Evolutionary conservation across 2,329 filamentous ascomycete species (phyloP), one percentile per base, ranked within the genome.

Genomic region (Talaromyces sp.): DNA sequence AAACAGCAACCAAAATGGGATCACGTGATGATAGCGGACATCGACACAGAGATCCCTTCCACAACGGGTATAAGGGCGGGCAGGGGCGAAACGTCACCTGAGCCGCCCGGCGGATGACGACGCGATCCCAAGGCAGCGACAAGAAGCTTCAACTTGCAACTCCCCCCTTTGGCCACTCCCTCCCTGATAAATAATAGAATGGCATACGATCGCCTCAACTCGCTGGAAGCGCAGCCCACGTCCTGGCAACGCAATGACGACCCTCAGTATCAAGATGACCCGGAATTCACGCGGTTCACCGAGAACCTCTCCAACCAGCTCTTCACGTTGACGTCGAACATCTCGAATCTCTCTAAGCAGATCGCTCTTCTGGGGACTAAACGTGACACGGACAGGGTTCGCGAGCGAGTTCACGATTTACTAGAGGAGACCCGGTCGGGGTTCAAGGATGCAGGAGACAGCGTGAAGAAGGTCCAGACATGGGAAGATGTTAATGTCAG

Each of bases 381-480:
- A 76, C 89, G 93, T 64, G 95, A 99, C 76, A 97, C 92, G 4
- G 90, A 95, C 65, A 87, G 93, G 57, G 88, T 96, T 65, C 87
- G 94, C 57, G 95, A 99, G 78, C 85, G 95, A 68, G 92, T 99
- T 30, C 91, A 95, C 73, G 89, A 90, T 69, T 82, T 93, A 9
- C 85, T 97, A 60, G 91, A 96, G 67, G 92, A 96, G 78, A 92
- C 92, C 34, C 88, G 91, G 61, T 85, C 89, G 61, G 86, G 89
- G 61, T 98, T 97, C 82, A 93, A 94, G 76, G 90, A 95, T 61
- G 90, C 96, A 64, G 95, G 92, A 67, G 93, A 98, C 71, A 92
- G 92, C 5, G 84, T 99, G 66, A 98, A 98, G 87, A 92, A 89
- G 77, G 85, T 97, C 54, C 90, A 96, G 74, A 85, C 85, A 47